Evolutionary conservation across 1,284 basidiomycete genomes (phyloP).

Genomic region (Puccinia hordei): DNA sequence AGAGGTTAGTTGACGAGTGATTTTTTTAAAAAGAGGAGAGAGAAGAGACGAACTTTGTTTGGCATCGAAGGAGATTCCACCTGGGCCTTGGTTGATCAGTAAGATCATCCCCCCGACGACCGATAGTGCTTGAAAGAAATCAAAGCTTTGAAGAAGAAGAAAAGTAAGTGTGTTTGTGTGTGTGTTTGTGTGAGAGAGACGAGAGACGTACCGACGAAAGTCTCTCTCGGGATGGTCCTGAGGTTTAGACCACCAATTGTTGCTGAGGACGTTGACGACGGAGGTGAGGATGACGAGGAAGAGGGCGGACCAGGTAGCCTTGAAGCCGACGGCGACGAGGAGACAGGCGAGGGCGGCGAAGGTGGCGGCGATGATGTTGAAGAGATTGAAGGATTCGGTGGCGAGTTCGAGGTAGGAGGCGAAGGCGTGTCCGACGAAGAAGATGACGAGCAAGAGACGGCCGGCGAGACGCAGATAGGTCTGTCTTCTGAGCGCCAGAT

Average conservation of each 20-base stretch:
- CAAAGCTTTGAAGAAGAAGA: conserved; percentile 6
- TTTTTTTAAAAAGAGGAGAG: too few relatives aligned
- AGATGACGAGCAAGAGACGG: conserved; percentile 28
- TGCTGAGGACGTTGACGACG: conserved; percentile 34
- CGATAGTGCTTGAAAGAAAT: conserved; percentile 44
- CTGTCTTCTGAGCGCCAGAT: neutral
- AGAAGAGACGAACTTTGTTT: conserved; percentile 19
- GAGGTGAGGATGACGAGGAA: conserved; percentile 43
- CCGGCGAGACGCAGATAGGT: conserved; percentile 35
- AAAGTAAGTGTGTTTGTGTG: neutral
- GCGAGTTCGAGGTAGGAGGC: conserved; percentile 5
- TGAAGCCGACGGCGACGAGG: conserved; percentile 36
- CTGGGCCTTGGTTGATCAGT: conserved; percentile 47
- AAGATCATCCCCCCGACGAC: conserved; percentile 44
- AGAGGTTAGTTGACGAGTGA: too few relatives aligned
- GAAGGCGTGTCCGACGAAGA: conserved; percentile 33
- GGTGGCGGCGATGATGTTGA: neutral
- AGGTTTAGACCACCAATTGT: conserved; percentile 47
- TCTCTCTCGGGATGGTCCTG: conserved; percentile 46
- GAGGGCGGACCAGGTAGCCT: conserved; percentile 30
- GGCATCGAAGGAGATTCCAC: conserved; percentile 40
- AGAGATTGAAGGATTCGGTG: neutral
- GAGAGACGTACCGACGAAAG: conserved; percentile 26
- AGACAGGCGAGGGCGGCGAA: conserved; percentile 22
- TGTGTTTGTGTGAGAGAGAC: neutral